phyloP scores from a whole-genome alignment of 2,329 filamentous ascomycete genomes.

The Sporothrix sp. region DNA sequence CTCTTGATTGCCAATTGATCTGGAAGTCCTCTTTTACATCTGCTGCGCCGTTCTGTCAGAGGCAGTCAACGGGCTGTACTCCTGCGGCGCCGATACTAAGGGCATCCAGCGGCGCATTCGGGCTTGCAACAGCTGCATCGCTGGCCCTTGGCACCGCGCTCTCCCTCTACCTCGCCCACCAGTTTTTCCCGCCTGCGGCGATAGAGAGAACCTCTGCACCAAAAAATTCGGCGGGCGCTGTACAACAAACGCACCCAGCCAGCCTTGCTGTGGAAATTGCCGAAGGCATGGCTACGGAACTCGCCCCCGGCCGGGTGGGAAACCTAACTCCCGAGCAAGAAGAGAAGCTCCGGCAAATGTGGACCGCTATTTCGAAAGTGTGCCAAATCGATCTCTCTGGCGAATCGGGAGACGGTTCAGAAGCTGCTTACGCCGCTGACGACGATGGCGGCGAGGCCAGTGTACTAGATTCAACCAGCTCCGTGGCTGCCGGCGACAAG shows the following conservation, averaged over 20 bases:
- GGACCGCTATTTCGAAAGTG: constrained; percentile 65
- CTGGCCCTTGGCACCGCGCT: constrained; percentile 1
- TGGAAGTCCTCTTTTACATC: not conserved
- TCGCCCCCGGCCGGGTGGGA: constrained; percentile 63
- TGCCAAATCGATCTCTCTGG: constrained; percentile 49
- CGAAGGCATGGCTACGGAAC: constrained; percentile 23
- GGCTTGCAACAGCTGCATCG: constrained; percentile 3
- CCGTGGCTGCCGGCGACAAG: constrained; percentile 19
- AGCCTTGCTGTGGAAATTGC: not conserved
- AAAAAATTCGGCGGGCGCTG: no score
- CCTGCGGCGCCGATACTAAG: constrained; percentile 1
- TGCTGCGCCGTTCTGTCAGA: not conserved
- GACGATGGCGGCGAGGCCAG: constrained; percentile 17
- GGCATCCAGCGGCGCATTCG: constrained; percentile 9
- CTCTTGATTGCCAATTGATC: not conserved
- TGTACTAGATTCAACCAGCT: constrained; percentile 20
- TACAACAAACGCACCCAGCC: not conserved
- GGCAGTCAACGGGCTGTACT: not conserved
- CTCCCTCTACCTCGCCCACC: not conserved
- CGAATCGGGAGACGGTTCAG: constrained; percentile 19
- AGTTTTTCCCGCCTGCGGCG: not conserved
- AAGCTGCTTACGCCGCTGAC: constrained; percentile 27
- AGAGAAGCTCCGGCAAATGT: constrained; percentile 77
- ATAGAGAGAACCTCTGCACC: not conserved
- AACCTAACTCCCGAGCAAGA: constrained; percentile 87